Conservation (phyloP, 441 rosid genomes). For the Kokia cookei region DNA sequence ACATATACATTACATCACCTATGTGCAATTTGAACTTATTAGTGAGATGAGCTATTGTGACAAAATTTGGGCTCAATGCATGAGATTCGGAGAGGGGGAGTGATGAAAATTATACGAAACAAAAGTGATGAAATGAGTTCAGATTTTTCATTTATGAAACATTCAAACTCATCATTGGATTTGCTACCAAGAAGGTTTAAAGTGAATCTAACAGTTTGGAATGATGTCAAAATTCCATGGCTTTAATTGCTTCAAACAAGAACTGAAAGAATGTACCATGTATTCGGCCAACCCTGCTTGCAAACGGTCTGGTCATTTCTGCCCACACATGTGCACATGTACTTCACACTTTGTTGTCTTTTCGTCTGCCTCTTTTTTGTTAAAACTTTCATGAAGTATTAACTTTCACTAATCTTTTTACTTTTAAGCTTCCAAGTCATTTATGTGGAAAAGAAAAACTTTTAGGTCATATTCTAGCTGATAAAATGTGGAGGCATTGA, state of each 20-base stretch:
- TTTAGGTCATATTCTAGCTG: not conserved
- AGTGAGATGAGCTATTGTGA: not conserved
- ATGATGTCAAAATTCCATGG: not conserved
- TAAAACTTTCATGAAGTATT: not conserved
- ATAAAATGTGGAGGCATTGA: not conserved
- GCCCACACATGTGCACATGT: not conserved
- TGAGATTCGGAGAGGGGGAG: not conserved
- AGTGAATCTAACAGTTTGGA: not conserved
- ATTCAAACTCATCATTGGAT: not conserved
- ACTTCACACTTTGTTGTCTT: not conserved
- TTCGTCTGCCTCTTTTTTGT: not conserved
- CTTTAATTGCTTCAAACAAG: not conserved
- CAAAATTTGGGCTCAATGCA: not conserved
- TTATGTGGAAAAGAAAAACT: not conserved
- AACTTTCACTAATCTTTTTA: not conserved
- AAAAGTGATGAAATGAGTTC: not conserved
- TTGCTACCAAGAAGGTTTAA: not conserved
- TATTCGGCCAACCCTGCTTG: not conserved
- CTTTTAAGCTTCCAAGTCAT: not conserved
- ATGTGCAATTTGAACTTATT: not conserved
- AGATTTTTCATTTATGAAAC: not conserved
- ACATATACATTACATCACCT: not conserved
- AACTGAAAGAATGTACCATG: not conserved
- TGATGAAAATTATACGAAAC: not conserved
- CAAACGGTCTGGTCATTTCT: not conserved